Evolutionary conservation across 2,329 filamentous ascomycete genomes (phyloP), one percentile per base, ranked within the genome.

Genomic region (Cercospora sesami): DNA sequence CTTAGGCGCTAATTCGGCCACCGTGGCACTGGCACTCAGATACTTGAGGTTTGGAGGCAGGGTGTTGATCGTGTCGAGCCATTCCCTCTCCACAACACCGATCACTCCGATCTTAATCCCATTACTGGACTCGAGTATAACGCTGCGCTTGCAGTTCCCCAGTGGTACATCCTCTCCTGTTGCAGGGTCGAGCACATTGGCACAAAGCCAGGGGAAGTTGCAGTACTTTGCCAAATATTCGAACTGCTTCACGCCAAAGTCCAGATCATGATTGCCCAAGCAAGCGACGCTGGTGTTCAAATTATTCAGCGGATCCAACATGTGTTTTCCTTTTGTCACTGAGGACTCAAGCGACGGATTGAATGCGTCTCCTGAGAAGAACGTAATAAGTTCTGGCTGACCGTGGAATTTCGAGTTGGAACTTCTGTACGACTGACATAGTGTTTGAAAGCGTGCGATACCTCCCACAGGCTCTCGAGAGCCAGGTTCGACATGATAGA

Each of bases 351-450:
- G 81, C 74, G 91, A 94, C 0, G 94, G 93, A 77, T 97, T 97
- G 80, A 95, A 97, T 9, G 90, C 93, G 84, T 97, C 94, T 42
- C 93, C 93, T 2, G 93, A 96, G 80, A 97, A 97, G 73, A 96
- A 86, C 1, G 92, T 94, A 61, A 96, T 76, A 2, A 93, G 80
- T 51, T 86, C 83, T 0, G 92, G 83, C 76, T 92, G 90, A 18
- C 81, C 87, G 59, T 83, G 78, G 76, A 87, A 95, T 63, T 83
- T 83, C 53, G 85, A 78, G 63, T 86, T 84, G 59, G 26, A 39
- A 26, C 61, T 55, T 45, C 69, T 66, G 65, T 97, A 97, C 78
- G 94, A 85, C 68, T 92, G 89, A 72, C 90, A 85, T 28, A 95
- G 82, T 3, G 89, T 90, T 78, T 95, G 89, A 80, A 97, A 97